Percentiles rank a stretch among this genome's conserved stretches.
These are phyloP conservation scores for Neonectria neomacrospora DNA, from an alignment of 2,329 filamentous ascomycete genomes.

Conservation along the genomic window DNA sequence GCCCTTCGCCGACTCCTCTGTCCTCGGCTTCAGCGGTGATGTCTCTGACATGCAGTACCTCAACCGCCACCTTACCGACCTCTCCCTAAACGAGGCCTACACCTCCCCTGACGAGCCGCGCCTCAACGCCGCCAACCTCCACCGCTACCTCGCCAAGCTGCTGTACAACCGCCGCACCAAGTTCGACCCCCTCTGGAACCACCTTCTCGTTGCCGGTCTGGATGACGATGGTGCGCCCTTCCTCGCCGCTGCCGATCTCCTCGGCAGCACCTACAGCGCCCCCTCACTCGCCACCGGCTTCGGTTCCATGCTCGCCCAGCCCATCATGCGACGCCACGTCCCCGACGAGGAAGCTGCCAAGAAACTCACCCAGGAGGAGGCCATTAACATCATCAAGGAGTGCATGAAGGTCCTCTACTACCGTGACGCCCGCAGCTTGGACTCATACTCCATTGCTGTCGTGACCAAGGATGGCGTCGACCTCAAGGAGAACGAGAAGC, in stretches of 20 bases:
- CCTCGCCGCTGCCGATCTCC: conserved; percentile 89
- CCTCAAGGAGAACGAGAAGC: conserved; percentile 82
- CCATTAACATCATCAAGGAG: conserved; percentile 84
- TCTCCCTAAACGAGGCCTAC: conserved; percentile 92
- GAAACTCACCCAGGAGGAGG: conserved; percentile 79
- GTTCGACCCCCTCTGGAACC: conserved; percentile 98
- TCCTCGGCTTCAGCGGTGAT: conserved; percentile 96
- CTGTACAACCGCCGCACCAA: conserved; percentile 95
- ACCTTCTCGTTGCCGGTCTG: conserved; percentile 89
- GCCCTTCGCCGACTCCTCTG: conserved; percentile 82
- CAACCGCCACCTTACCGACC: conserved; percentile 86
- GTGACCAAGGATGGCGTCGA: conserved; percentile 91
- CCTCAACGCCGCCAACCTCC: conserved; percentile 92
- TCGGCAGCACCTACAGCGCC: conserved; percentile 90
- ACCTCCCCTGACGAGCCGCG: conserved; percentile 55
- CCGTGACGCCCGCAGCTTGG: conserved; percentile 91
- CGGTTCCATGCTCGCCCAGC: conserved; percentile 91
- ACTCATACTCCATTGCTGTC: conserved; percentile 90
- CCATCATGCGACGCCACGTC: conserved; percentile 84
- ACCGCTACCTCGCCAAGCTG: conserved; percentile 96
- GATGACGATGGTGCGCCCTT: conserved; percentile 85
- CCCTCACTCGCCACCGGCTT: conserved; percentile 94
- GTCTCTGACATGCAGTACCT: conserved; percentile 99
- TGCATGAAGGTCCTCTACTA: conserved; percentile 99
- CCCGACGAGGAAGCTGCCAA: conserved; percentile 84